Conservation (phyloP, 2,329 filamentous ascomycete genomes). For the Trichoderma semiorbis region DNA sequence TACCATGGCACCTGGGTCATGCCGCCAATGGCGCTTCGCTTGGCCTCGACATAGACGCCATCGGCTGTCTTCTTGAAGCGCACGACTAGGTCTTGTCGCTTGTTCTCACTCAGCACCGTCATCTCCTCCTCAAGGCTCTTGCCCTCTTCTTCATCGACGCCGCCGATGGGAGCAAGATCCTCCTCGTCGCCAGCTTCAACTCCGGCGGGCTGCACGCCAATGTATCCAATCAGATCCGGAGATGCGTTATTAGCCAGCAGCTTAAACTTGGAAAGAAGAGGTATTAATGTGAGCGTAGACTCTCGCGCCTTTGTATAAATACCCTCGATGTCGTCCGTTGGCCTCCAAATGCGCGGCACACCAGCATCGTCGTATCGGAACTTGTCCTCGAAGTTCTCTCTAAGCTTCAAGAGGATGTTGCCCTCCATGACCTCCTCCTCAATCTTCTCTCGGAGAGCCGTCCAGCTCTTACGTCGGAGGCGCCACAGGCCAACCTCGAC, state of each 20-base stretch:
- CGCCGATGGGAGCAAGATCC: slow-evolving; percentile 82
- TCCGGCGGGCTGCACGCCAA: slow-evolving; percentile 72
- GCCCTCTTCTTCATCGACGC: slow-evolving; percentile 90
- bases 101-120: slow-evolving; percentile 85
- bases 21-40: slow-evolving; percentile 91
- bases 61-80: slow-evolving; percentile 98
- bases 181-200: slow-evolving; percentile 84
- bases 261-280: slow-evolving; percentile 80
- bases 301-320: slow-evolving; percentile 89
- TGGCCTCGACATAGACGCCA: slow-evolving; percentile 96
- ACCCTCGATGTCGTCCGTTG: slow-evolving; percentile 94
- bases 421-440: slow-evolving; percentile 98
- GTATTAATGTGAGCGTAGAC: slow-evolving; percentile 86
- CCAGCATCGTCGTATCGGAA: slow-evolving; percentile 96
- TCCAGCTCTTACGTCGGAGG: slow-evolving; percentile 90
- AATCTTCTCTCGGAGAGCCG: slow-evolving; percentile 81
- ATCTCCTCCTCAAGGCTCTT: slow-evolving; percentile 96
- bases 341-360: slow-evolving; percentile 94
- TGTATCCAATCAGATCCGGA: slow-evolving; percentile 80
- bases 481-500: slow-evolving; percentile 92
- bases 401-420: slow-evolving; percentile 89
- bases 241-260: slow-evolving; percentile 69
- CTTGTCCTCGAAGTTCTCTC: slow-evolving; percentile 98
- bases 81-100: slow-evolving; percentile 85
- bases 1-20: slow-evolving; percentile 92